Base-by-base conservation (phyloP, 129 eudicot genomes). In the Escallonia rubra region DNA sequence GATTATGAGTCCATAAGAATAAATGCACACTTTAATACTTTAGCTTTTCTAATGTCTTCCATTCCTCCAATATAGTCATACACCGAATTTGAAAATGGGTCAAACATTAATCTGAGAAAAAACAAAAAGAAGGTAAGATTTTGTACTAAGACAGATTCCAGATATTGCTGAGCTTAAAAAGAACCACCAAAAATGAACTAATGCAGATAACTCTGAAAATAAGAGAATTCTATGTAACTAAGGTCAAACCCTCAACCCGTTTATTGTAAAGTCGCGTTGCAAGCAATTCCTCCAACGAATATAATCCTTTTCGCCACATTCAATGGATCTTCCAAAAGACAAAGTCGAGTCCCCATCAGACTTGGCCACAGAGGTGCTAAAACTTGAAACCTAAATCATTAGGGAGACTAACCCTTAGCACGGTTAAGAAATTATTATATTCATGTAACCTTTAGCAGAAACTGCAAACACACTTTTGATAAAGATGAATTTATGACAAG, bases 241-340 rank as follows among this genome's bases (percentile, higher is more conserved):
- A 75, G 81, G 76, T 76, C 76, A 64, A 68, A 85, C 67, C 64
- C 63, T 70, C 59, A 43, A 90, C 96, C 91, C 88, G 69, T 90
- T 90, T 74, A 90, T 90, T 64, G 96, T 90, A 57, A 90, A 80
- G 72, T 90, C 96, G n/a, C 96, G 82, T 64, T 81, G 78, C 84
- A 90, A 43, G 81, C 94, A 86, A 56, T 90, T 90, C 74, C 65
- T 83, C 90, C 90, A 90, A 76, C 94, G 95, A 69, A 57, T 57
- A 71, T 81, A 83, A 61, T 90, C 96, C 67, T 79, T 76, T 77
- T 86, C 83, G 64, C 83, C 88, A 83, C 71, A 81, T 54, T 71
- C 81, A 69, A 57, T 72, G 42, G 84, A 85, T 58, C 51, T 81
- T 58, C 81, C 85, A 50, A 78, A 65, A 59, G 71, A 72, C 59